These are phyloP conservation scores for Vitis hybrid DNA, from an alignment of 177 flowering plant genomes.

Conservation along the genomic window DNA sequence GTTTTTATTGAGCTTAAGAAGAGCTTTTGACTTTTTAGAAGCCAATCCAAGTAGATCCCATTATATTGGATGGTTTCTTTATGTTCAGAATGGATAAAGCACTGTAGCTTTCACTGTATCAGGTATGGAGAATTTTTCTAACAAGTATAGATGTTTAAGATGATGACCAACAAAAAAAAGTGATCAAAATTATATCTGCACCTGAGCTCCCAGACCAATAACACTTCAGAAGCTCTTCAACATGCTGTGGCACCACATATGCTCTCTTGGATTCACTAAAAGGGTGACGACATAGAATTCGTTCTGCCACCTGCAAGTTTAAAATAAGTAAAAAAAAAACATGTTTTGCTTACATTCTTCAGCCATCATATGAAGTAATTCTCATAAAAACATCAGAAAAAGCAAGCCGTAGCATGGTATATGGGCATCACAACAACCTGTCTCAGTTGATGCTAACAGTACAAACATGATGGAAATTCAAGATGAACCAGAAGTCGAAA, in stretches of 20 bases:
- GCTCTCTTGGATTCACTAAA: constrained; percentile 98
- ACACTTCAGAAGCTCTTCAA: constrained; percentile 95
- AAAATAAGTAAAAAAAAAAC: constrained; percentile 3
- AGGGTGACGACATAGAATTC: constrained; percentile 95
- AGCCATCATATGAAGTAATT: neutral
- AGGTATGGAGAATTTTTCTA: neutral
- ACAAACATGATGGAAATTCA: neutral
- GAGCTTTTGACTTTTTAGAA: no score
- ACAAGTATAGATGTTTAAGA: neutral
- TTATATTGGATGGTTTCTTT: no score
- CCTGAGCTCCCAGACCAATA: constrained; percentile 93
- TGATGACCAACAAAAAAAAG: neutral
- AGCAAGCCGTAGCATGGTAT: neutral
- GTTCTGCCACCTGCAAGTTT: constrained; percentile 61
- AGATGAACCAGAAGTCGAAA: no score
- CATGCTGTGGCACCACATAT: constrained; percentile 91
- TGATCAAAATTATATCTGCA: constrained; percentile 13
- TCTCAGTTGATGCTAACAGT: neutral
- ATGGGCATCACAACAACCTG: neutral
- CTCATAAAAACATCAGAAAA: neutral
- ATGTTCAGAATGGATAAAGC: no score
- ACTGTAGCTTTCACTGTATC: neutral
- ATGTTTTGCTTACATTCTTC: neutral
- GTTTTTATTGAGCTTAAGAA: no score
- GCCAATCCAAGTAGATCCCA: no score